phyloP scores from a whole-genome alignment of 2,329 filamentous ascomycete genomes.

The Pestalotiopsis fici region DNA sequence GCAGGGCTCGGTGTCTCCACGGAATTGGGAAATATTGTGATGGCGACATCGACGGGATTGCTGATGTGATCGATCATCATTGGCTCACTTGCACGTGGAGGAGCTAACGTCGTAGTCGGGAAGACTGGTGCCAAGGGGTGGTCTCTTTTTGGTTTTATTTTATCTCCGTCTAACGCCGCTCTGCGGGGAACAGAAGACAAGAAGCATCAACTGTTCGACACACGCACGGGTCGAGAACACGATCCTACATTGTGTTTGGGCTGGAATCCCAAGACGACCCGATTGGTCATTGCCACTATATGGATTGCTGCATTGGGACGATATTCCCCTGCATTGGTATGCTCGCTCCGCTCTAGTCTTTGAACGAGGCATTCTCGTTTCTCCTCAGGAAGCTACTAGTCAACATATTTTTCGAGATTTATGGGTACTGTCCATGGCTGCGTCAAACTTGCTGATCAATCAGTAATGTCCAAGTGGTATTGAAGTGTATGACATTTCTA shows the following conservation, averaged over 20 bases:
- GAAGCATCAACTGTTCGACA: neutral
- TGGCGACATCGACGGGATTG: constrained; percentile 21
- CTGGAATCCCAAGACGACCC: neutral
- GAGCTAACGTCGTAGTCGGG: neutral
- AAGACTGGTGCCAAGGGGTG: neutral
- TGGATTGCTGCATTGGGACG: neutral
- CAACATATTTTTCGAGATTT: neutral
- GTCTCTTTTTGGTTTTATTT: neutral
- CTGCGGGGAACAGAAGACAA: neutral
- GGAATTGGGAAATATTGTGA: constrained; percentile 9
- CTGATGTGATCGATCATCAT: constrained; percentile 21
- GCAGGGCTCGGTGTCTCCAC: neutral
- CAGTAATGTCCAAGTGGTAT: neutral
- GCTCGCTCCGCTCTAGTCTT: neutral
- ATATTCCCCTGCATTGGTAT: neutral
- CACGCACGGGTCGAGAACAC: neutral
- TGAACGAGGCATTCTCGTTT: neutral
- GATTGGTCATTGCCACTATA: neutral
- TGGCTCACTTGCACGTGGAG: neutral
- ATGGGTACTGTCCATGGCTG: neutral
- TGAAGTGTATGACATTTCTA: neutral
- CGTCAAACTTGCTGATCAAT: neutral
- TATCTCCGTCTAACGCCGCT: constrained; percentile 4
- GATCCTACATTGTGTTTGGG: neutral
- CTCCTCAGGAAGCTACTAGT: neutral